phyloP scores from a whole-genome alignment of 164 flowering plant genomes.

The Magnolia officinalis region DNA sequence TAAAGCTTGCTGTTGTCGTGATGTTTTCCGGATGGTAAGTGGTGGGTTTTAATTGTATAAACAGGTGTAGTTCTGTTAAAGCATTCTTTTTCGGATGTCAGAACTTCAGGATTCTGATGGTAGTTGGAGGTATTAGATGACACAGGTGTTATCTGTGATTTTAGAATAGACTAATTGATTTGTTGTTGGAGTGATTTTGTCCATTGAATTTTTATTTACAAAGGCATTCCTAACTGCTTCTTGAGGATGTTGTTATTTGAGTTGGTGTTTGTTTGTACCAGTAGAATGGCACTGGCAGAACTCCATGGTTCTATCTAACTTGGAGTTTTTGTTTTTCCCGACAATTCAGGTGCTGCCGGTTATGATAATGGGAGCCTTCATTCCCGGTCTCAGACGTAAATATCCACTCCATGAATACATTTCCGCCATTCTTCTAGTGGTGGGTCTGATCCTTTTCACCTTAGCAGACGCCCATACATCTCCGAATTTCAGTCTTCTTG shows the following conservation, averaged over 20 bases:
- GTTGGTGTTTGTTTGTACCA: neutral
- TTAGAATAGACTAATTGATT: neutral
- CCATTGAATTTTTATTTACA: neutral
- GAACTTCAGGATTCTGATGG: neutral
- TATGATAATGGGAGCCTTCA: slow-evolving; percentile 84
- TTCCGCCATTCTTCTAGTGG: slow-evolving; percentile 60
- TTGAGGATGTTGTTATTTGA: neutral
- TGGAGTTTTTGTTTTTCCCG: neutral
- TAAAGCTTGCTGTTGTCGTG: too few species aligned
- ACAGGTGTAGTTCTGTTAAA: neutral
- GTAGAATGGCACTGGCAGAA: neutral
- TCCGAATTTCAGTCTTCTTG: slow-evolving; percentile 66
- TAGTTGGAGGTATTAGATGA: neutral
- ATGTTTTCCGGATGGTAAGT: neutral
- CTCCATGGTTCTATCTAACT: neutral
- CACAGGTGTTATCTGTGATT: neutral
- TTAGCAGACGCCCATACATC: slow-evolving; percentile 72
- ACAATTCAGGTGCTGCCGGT: slow-evolving; percentile 63
- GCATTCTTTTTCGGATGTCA: neutral
- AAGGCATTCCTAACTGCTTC: neutral
- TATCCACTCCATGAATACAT: slow-evolving; percentile 63
- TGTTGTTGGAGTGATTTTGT: neutral
- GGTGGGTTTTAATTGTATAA: neutral
- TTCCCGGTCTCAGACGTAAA: slow-evolving; percentile 69
- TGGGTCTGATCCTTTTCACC: slow-evolving; percentile 72